Base-by-base conservation (phyloP, 352 stramenopile genomes). In the Pythium insidiosum region DNA sequence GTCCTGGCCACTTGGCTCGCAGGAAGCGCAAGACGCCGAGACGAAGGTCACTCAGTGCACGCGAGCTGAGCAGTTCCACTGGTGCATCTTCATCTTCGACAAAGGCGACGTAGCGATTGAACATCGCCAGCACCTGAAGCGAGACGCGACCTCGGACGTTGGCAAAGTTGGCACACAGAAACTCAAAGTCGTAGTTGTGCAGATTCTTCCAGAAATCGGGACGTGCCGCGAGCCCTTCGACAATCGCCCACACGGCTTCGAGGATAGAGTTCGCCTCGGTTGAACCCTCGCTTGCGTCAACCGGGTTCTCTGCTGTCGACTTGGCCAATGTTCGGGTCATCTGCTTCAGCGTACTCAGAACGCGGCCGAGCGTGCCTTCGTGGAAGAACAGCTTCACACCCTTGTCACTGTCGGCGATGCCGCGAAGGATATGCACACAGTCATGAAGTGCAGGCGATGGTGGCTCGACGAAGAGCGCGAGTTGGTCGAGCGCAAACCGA, bases 1-100 rank as follows among this genome's bases (percentile, higher is more conserved):
- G 79, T 33, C 78, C 57, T 2, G 69, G 63, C 75, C 73, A 88
- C 22, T 91, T 88, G 6, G 61, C 43, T 16, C 73, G 75, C 36
- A 91, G 24, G 46, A 88, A 86, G 11, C 61, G 69, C 15, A 84
- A 54, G 0, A 85, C 56, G 1, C 75, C 79, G 0, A 63, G 63
- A 1, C 75, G 73, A 22, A 91, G 60, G 40, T 77, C 65, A 20
- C 59, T 70, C 11, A 88, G 53, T 26, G 66, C 69, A 28, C 76
- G 69, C 4, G 73, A 75, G 15, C 57, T 79, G 4, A 85, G 47
- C 7, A 84, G 50, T 25, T 81, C 72, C 19, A 63, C 57, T 4
- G 68, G 56, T 1, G 65, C 63, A n/a, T 48, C 38, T 6, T 43
- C 53, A 13, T 65, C 43, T 40, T 86, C 73, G 7, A 84, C 50